These are phyloP conservation scores for Aspergillus quadricinctus DNA, from an alignment of 2,329 filamentous ascomycete genomes.

Conservation along the genomic window DNA sequence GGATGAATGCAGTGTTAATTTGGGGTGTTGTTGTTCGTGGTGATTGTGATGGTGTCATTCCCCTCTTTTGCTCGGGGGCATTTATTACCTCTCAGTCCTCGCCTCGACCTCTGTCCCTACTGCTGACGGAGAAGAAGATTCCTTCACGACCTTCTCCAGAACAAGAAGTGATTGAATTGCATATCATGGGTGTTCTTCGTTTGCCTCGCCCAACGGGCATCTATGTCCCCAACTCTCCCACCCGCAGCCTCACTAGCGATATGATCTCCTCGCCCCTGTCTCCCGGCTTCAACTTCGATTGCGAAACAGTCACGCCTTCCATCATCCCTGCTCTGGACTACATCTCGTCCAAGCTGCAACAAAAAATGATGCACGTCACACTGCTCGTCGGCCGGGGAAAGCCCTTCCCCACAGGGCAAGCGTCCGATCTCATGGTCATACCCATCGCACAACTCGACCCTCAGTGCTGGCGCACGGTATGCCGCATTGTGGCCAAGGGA, in stretches of 20 bases:
- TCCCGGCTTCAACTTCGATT: slow-evolving; percentile 34
- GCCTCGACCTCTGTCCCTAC: not conserved
- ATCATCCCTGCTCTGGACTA: slow-evolving; percentile 39
- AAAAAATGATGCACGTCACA: slow-evolving; percentile 37
- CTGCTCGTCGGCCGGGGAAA: slow-evolving; percentile 38
- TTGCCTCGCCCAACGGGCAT: slow-evolving; percentile 33
- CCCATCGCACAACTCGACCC: slow-evolving; percentile 31
- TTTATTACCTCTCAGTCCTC: not conserved
- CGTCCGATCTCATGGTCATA: slow-evolving; percentile 37
- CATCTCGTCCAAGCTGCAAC: slow-evolving; percentile 38
- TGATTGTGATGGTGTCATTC: not conserved
- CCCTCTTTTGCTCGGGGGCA: not conserved
- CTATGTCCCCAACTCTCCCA: slow-evolving; percentile 32
- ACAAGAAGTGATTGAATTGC: not conserved
- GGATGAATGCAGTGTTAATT: slow-evolving; percentile 1
- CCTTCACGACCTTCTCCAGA: not conserved
- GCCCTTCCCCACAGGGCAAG: slow-evolving; percentile 35
- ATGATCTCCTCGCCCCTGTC: slow-evolving; percentile 42
- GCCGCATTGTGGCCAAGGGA: slow-evolving; percentile 33
- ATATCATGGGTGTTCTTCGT: slow-evolving; percentile 33
- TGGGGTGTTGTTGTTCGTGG: not conserved
- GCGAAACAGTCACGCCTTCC: slow-evolving; percentile 33
- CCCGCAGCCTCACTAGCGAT: slow-evolving; percentile 32
- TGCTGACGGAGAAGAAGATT: not conserved
- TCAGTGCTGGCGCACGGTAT: slow-evolving; percentile 27